Percentiles rank a stretch among this genome's conserved stretches.
These are phyloP conservation scores for Candida khao-thaluensis DNA, from an alignment of 805 yeast genomes.

Conservation along the genomic window DNA sequence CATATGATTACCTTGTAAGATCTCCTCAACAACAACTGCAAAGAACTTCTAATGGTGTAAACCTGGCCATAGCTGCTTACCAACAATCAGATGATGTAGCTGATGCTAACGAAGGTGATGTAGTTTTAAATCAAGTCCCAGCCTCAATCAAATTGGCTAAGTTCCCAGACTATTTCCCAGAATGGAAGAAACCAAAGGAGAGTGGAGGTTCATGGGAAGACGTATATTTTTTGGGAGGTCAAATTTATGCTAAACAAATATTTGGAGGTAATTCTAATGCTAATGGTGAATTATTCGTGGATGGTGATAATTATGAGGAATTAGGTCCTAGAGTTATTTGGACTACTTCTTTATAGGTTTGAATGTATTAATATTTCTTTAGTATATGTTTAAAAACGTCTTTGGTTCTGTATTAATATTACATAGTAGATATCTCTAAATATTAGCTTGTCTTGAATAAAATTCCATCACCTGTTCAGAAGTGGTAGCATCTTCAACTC, in stretches of 20 bases:
- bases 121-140: slow-evolving; percentile 65
- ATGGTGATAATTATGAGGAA: slow-evolving; percentile 69
- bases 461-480: slow-evolving; percentile 82
- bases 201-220: slow-evolving; percentile 65
- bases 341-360: slow-evolving; percentile 34
- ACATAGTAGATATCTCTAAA: too few species aligned
- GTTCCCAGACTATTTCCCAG: slow-evolving; percentile 89
- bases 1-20: slow-evolving; percentile 51
- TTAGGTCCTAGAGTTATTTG: slow-evolving; percentile 82
- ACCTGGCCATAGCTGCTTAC: slow-evolving; percentile 40
- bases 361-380: slow-evolving; percentile 16
- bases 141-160: slow-evolving; percentile 65
- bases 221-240: slow-evolving; percentile 79
- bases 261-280: slow-evolving; percentile 60
- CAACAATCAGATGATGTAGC: slow-evolving; percentile 41
- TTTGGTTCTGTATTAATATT: too few species aligned
- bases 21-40: slow-evolving; percentile 25
- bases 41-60: slow-evolving; percentile 28
- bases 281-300: slow-evolving; percentile 60
- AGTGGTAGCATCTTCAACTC: slow-evolving; percentile 80
- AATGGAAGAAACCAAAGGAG: slow-evolving; percentile 70
- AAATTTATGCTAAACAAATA: slow-evolving; percentile 82
- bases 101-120: slow-evolving; percentile 26
- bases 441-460: slow-evolving; percentile 66
- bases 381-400: too few species aligned